Conservation (phyloP, 495 filamentous ascomycete species). For the Penicillium desertorum region DNA sequence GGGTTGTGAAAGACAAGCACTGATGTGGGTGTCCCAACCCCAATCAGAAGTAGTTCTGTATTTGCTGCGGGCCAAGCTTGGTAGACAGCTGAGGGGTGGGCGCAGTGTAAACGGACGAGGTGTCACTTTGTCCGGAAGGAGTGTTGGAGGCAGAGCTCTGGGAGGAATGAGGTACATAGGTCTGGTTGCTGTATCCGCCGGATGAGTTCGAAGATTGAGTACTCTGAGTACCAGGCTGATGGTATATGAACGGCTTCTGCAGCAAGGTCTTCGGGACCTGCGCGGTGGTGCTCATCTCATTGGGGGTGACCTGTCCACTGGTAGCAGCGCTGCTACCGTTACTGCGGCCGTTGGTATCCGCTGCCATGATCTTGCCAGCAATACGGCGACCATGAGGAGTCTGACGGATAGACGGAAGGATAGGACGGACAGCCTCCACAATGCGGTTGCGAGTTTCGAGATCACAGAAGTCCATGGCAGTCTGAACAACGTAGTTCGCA, state of each 20-base stretch:
- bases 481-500: constrained; percentile 98
- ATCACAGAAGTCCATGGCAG: constrained; percentile 84
- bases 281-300: constrained; percentile 34
- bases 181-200: constrained; percentile 30
- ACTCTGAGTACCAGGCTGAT: constrained; percentile 27
- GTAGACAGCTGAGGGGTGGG: constrained; percentile 27
- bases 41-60: constrained; percentile 38
- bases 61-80: constrained; percentile 32
- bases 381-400: constrained; percentile 94
- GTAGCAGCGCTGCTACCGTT: constrained; percentile 38
- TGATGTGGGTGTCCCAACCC: constrained; percentile 11
- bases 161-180: constrained; percentile 31
- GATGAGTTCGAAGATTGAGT: constrained; percentile 26
- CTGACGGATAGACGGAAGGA: constrained; percentile 75
- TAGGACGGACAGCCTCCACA: constrained; percentile 78
- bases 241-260: constrained; percentile 36
- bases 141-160: constrained; percentile 33
- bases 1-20: constrained; percentile 24
- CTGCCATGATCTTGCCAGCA: constrained; percentile 69
- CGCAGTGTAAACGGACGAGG: constrained; percentile 29
- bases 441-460: constrained; percentile 65
- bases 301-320: constrained; percentile 41
- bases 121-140: constrained; percentile 34
- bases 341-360: constrained; percentile 39
- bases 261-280: constrained; percentile 38